Conservation (phyloP, 495 filamentous ascomycete genomes). For the Friedmanniomyces simplex region DNA sequence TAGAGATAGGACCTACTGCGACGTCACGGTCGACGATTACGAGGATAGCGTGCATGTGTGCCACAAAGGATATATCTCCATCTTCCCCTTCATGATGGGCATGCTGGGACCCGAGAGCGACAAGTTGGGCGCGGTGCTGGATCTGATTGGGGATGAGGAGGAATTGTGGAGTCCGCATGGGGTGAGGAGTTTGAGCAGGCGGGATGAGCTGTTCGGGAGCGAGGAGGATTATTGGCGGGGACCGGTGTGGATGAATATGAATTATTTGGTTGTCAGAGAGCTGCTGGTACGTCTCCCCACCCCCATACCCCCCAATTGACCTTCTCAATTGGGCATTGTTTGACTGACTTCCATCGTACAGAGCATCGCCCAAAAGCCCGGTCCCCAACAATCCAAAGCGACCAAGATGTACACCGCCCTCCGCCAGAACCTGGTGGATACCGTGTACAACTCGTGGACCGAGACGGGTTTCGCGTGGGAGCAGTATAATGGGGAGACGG, state of each 20-base stretch:
- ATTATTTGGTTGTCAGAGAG: constrained; percentile 74
- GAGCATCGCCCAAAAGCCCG: constrained; percentile 45
- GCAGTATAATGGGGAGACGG: constrained; percentile 92
- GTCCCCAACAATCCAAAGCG: constrained; percentile 61
- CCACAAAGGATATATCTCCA: constrained; percentile 90
- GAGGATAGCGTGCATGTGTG: constrained; percentile 85
- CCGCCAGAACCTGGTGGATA: constrained; percentile 75
- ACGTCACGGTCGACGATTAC: constrained; percentile 90
- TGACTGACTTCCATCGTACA: constrained; percentile 18
- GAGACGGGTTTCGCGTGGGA: constrained; percentile 97
- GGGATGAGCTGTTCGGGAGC: constrained; percentile 71
- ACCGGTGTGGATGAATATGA: constrained; percentile 96
- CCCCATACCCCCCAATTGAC: constrained; percentile 5
- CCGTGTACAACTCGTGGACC: constrained; percentile 78
- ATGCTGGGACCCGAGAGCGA: constrained; percentile 63
- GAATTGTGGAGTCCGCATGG: constrained; percentile 83
- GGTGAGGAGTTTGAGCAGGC: constrained; percentile 76
- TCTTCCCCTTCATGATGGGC: constrained; percentile 85
- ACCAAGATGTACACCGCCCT: constrained; percentile 64
- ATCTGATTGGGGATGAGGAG: constrained; percentile 66
- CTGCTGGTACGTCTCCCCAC: constrained; percentile 56
- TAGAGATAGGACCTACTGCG: constrained; percentile 71
- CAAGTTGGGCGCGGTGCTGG: constrained; percentile 60
- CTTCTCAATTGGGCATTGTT: constrained; percentile 18
- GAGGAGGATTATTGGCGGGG: constrained; percentile 96